Evolutionary conservation across 1,139 yeast species (phyloP).

Genomic region (Pichia sp.): DNA sequence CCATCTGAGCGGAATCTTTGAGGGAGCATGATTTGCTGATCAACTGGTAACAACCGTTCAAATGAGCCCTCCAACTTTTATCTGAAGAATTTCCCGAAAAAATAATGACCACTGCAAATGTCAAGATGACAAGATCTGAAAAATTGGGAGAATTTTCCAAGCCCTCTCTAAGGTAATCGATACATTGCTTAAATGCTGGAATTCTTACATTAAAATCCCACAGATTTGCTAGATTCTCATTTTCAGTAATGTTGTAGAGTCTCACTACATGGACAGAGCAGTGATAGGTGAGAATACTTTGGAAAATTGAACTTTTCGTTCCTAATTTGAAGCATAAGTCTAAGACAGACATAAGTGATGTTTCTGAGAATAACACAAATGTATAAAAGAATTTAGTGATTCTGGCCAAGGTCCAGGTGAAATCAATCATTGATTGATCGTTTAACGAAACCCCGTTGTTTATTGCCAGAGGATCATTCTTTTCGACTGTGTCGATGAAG

Average conservation of each 20-base stretch:
- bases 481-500: conserved; percentile 12
- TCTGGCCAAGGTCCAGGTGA: conserved; percentile 21
- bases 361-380: conserved; percentile 18
- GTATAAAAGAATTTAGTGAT: conserved; percentile 18
- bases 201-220: conserved; percentile 20
- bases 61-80: conserved; percentile 21
- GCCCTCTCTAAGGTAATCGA: conserved; percentile 16
- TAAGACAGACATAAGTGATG: conserved; percentile 7
- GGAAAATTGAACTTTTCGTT: conserved; percentile 18
- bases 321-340: conserved; percentile 17
- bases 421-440: conserved; percentile 16
- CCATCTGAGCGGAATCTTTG: not conserved
- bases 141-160: conserved; percentile 15
- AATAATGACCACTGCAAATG: conserved; percentile 20
- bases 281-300: conserved; percentile 21
- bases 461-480: conserved; percentile 16
- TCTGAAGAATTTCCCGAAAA: conserved; percentile 21
- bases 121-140: conserved; percentile 16
- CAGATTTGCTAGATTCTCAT: conserved; percentile 2
- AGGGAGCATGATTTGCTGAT: conserved; percentile 13
- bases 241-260: conserved; percentile 13
- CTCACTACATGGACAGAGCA: conserved; percentile 19
- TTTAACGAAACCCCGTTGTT: conserved; percentile 5
- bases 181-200: conserved; percentile 19
- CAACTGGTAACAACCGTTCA: conserved; percentile 19